Conservation (phyloP, 306 rosid genomes). For the Rosa multiflora region DNA sequence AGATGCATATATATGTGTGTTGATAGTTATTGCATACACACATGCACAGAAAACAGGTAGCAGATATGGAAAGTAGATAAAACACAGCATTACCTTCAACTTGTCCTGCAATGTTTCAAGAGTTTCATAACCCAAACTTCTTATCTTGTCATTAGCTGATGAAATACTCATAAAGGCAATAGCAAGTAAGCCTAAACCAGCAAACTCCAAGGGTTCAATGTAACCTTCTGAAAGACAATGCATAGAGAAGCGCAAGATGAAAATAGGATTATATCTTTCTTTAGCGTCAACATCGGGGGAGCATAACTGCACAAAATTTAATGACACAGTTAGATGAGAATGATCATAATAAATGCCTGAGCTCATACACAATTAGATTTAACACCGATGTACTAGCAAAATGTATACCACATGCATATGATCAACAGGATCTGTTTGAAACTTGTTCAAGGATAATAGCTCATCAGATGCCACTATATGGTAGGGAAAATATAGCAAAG, state of each 20-base stretch:
- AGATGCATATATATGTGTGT: not conserved
- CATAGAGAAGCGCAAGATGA: conserved; percentile 78
- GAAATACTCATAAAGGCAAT: conserved; percentile 79
- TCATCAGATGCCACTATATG: conserved; percentile 51
- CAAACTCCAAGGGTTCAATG: conserved; percentile 82
- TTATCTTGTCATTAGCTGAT: conserved; percentile 60
- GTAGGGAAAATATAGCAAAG: conserved; percentile 72
- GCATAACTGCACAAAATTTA: conserved; percentile 40
- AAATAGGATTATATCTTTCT: conserved; percentile 72
- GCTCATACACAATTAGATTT: not conserved
- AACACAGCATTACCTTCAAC: conserved; percentile 54
- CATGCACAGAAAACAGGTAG: not conserved
- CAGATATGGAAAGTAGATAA: not conserved
- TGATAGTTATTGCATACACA: not conserved
- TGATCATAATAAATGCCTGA: conserved; percentile 8
- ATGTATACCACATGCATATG: conserved; percentile 39
- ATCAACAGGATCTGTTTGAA: conserved; percentile 30
- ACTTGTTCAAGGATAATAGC: conserved; percentile 31
- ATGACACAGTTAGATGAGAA: conserved; percentile 26
- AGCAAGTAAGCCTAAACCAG: conserved; percentile 85
- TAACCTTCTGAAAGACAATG: conserved; percentile 56
- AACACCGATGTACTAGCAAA: not conserved
- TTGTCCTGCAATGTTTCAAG: conserved; percentile 53
- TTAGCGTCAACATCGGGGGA: conserved; percentile 34
- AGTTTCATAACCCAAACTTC: conserved; percentile 71